Evolutionary conservation across 208 protist species (phyloP).

Genomic region (Crithidia sp.): DNA sequence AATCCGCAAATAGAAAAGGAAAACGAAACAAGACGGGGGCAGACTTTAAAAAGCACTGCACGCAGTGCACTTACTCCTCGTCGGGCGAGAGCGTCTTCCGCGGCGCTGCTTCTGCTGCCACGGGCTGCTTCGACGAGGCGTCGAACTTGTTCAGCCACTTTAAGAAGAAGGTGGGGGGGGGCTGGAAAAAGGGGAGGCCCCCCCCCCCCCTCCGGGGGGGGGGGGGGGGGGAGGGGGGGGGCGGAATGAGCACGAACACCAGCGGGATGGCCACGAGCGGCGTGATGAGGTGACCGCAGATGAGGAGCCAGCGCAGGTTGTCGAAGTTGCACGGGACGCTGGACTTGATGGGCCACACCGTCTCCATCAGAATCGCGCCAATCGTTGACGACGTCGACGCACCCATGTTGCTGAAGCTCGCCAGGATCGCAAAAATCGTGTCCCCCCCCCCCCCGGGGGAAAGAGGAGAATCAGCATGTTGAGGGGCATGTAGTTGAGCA

Average conservation of each 20-base stretch:
- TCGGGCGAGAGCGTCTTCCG: neutral
- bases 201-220: too few relatives aligned
- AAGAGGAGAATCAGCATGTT: constrained; percentile 83
- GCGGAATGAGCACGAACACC: constrained; percentile 66
- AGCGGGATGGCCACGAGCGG: constrained; percentile 57
- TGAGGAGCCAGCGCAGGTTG: constrained; percentile 61
- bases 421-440: constrained; percentile 79
- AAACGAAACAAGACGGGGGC: neutral
- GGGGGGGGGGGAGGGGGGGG: too few relatives aligned
- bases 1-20: too few relatives aligned
- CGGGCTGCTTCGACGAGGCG: neutral
- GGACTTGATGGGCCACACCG: constrained; percentile 48
- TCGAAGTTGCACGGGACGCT: constrained; percentile 66
- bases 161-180: too few relatives aligned
- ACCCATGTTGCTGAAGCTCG: constrained; percentile 80
- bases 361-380: constrained; percentile 64
- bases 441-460: too few relatives aligned
- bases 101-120: neutral
- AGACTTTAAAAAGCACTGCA: neutral
- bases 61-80: neutral
- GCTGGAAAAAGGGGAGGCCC: too few relatives aligned
- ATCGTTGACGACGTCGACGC: constrained; percentile 47
- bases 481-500: constrained; percentile 75
- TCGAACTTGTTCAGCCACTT: neutral
- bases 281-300: constrained; percentile 53